Percentiles rank a stretch among this genome's conserved stretches.
Evolutionary conservation across 2,329 filamentous ascomycete species (phyloP).

Genomic region (Penicillium nordicum): DNA sequence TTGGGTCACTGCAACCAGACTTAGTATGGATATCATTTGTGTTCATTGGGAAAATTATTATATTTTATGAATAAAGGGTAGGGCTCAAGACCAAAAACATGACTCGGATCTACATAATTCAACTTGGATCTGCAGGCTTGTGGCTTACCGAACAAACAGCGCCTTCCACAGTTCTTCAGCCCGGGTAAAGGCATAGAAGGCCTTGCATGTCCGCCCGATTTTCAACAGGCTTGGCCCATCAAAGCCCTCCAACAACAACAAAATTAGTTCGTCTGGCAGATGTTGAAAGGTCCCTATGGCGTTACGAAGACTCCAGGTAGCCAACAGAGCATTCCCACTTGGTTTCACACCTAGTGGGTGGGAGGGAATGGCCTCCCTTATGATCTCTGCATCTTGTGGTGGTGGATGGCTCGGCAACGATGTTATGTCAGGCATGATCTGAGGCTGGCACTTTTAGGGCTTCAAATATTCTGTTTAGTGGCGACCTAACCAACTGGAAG

Average conservation of each 20-base stretch:
- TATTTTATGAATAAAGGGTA: not conserved
- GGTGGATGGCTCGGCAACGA: slow-evolving; percentile 24
- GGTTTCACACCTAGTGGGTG: slow-evolving; percentile 86
- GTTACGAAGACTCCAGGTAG: slow-evolving; percentile 63
- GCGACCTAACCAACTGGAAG: slow-evolving; percentile 6
- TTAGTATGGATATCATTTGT: slow-evolving; percentile 17
- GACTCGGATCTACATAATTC: slow-evolving; percentile 9
- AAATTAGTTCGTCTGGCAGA: slow-evolving; percentile 78
- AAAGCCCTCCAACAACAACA: slow-evolving; percentile 71
- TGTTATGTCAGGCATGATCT: slow-evolving; percentile 35
- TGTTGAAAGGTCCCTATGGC: slow-evolving; percentile 62
- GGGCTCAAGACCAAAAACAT: not conserved
- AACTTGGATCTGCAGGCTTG: slow-evolving; percentile 2
- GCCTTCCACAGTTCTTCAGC: slow-evolving; percentile 87
- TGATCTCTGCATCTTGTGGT: slow-evolving; percentile 19
- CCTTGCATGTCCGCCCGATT: slow-evolving; percentile 76
- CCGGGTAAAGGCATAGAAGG: slow-evolving; percentile 78
- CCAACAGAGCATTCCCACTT: slow-evolving; percentile 74
- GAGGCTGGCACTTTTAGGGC: slow-evolving; percentile 18
- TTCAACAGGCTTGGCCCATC: slow-evolving; percentile 60
- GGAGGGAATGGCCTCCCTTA: slow-evolving; percentile 58
- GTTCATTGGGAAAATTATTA: not conserved
- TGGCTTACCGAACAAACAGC: slow-evolving; percentile 76
- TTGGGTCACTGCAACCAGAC: slow-evolving; percentile 25
- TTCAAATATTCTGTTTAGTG: slow-evolving; percentile 17